These are phyloP conservation scores for Neurospora sp. DNA, from an alignment of 495 filamentous ascomycete species.

Conservation along the genomic window DNA sequence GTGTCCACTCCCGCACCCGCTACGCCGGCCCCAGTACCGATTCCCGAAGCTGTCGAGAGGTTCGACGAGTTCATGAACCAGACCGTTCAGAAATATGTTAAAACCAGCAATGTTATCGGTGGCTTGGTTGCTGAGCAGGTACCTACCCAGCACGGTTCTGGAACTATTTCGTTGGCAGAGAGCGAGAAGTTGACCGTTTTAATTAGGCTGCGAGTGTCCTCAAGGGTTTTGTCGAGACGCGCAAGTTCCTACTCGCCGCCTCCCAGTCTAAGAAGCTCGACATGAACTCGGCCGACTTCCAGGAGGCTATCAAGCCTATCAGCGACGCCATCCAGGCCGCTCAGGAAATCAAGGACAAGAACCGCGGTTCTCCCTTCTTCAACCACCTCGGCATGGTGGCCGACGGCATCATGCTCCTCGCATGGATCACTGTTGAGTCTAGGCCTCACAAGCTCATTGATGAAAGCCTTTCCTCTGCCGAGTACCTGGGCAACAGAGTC, in stretches of 20 bases:
- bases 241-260: conserved; percentile 77
- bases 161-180: neutral
- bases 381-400: conserved; percentile 78
- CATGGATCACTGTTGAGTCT: conserved; percentile 71
- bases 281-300: conserved; percentile 47
- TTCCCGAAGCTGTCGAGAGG: conserved; percentile 72
- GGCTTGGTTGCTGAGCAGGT: conserved; percentile 75
- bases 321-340: conserved; percentile 68
- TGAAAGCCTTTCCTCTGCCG: conserved; percentile 65
- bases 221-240: conserved; percentile 63
- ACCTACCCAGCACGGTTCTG: conserved; percentile 5
- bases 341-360: conserved; percentile 66
- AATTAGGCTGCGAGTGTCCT: conserved; percentile 30
- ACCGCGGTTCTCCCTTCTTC: conserved; percentile 58
- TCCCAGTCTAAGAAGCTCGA: conserved; percentile 91
- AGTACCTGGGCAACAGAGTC: conserved; percentile 89
- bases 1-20: conserved; percentile 26
- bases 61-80: conserved; percentile 72
- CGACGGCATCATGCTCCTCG: conserved; percentile 74
- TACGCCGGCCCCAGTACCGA: conserved; percentile 38
- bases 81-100: conserved; percentile 68
- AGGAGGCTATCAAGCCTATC: conserved; percentile 61
- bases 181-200: neutral
- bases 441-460: conserved; percentile 75
- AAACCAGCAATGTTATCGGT: conserved; percentile 66